Evolutionary conservation across 2,329 filamentous ascomycete species (phyloP).

Genomic region (Claviceps africana): DNA sequence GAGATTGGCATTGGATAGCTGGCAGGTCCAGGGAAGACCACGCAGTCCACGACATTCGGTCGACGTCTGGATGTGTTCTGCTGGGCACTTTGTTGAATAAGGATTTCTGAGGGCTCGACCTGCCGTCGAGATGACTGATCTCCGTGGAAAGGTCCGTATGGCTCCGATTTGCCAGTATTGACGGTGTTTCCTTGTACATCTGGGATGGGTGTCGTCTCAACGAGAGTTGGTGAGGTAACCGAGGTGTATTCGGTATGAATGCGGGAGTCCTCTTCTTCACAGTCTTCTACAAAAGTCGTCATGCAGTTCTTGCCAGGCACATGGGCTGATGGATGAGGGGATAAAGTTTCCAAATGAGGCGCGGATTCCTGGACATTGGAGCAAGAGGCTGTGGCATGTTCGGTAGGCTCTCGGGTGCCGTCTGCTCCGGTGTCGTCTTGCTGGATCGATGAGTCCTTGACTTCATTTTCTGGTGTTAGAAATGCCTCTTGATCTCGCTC

Average conservation of each 20-base stretch:
- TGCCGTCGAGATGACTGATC: conserved; percentile 1
- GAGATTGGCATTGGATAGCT: conserved; percentile 4
- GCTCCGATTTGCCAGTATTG: not conserved
- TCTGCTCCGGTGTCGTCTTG: not conserved
- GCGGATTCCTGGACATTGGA: not conserved
- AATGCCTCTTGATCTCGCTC: conserved; percentile 1
- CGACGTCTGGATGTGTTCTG: conserved; percentile 5
- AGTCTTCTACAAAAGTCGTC: conserved; percentile 6
- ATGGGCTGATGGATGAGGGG: conserved; percentile 2
- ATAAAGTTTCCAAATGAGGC: not conserved
- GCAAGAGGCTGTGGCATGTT: not conserved
- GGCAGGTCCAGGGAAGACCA: conserved; percentile 6
- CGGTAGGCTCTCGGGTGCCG: not conserved
- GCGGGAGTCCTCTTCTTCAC: conserved; percentile 4
- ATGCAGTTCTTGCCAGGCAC: not conserved
- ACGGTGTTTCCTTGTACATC: not conserved
- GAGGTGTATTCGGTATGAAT: conserved; percentile 1
- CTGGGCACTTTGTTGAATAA: conserved; percentile 1
- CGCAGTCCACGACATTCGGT: conserved; percentile 10
- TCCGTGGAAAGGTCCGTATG: not conserved
- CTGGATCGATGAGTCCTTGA: not conserved
- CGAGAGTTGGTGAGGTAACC: not conserved
- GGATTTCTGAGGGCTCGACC: conserved; percentile 4
- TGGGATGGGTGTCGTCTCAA: not conserved
- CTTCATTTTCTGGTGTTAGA: not conserved